phyloP scores from a whole-genome alignment of 2,329 filamentous ascomycete genomes.

The Kalmusia sp. region DNA sequence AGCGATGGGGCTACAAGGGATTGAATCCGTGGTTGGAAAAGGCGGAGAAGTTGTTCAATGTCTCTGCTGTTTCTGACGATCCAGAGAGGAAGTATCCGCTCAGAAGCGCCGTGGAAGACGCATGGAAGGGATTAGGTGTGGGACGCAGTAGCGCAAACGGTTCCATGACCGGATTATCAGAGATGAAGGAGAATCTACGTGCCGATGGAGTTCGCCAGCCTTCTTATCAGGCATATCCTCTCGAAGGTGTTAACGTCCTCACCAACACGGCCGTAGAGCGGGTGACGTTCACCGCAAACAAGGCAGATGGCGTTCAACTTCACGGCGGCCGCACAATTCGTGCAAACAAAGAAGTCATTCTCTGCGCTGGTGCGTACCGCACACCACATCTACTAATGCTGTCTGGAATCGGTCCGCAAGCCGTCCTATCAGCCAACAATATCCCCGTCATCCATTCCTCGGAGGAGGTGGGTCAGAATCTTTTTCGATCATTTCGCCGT shows the following conservation, averaged over 20 bases:
- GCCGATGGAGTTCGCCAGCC: conserved; percentile 13
- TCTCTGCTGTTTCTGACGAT: conserved; percentile 3
- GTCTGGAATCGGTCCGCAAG: conserved; percentile 23
- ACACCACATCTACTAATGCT: conserved; percentile 58
- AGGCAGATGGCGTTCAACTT: conserved; percentile 5
- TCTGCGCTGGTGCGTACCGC: conserved; percentile 64
- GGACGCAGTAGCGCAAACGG: conserved; percentile 9
- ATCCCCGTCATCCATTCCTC: conserved; percentile 16
- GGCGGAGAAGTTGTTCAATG: conserved; percentile 41
- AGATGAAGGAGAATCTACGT: conserved; percentile 4
- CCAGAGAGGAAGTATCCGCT: conserved; percentile 48
- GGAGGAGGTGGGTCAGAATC: conserved; percentile 21
- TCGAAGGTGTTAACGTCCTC: conserved; percentile 6
- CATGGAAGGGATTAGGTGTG: conserved; percentile 49
- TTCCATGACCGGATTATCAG: conserved; percentile 5
- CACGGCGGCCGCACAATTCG: neutral
- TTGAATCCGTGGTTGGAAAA: conserved; percentile 55
- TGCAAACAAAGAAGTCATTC: conserved; percentile 58
- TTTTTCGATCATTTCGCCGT: conserved; percentile 18
- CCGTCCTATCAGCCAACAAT: conserved; percentile 7
- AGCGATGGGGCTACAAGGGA: conserved; percentile 52
- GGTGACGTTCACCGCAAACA: conserved; percentile 7
- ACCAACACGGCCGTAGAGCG: conserved; percentile 8
- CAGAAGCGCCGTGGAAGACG: conserved; percentile 39
- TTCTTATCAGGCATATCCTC: conserved; percentile 12